phyloP scores from a whole-genome alignment of 2,329 filamentous ascomycete species.

The Penicillium sp. region DNA sequence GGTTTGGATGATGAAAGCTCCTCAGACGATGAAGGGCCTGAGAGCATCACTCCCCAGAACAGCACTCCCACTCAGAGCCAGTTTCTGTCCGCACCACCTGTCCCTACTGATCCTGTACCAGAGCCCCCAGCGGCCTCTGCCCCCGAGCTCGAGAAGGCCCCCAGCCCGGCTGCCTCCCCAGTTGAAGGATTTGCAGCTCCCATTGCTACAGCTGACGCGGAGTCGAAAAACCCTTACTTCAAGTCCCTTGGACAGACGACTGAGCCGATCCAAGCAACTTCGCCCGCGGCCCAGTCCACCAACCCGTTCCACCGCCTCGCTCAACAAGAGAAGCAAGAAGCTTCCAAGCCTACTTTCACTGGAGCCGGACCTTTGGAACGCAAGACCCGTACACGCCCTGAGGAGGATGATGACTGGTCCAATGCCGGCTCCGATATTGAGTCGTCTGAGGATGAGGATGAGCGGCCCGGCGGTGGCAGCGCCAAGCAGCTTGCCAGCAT shows the following conservation, averaged over 20 bases:
- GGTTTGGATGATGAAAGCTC: slow-evolving; percentile 71
- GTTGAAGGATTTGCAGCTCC: slow-evolving; percentile 39
- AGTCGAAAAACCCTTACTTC: slow-evolving; percentile 94
- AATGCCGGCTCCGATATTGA: slow-evolving; percentile 74
- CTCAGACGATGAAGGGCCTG: slow-evolving; percentile 75
- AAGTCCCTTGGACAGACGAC: slow-evolving; percentile 75
- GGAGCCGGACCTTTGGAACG: slow-evolving; percentile 48
- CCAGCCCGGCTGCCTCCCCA: slow-evolving; percentile 43
- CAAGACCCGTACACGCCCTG: slow-evolving; percentile 56
- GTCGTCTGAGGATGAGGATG: slow-evolving; percentile 68
- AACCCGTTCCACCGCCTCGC: slow-evolving; percentile 91
- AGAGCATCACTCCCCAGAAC: slow-evolving; percentile 64
- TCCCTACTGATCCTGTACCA: slow-evolving; percentile 27
- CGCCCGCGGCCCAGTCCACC: slow-evolving; percentile 64
- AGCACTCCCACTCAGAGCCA: slow-evolving; percentile 60
- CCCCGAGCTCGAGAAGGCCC: slow-evolving; percentile 50
- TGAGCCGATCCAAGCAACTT: slow-evolving; percentile 49
- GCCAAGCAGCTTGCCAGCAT: slow-evolving; percentile 93
- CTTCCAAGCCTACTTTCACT: slow-evolving; percentile 51
- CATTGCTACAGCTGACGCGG: slow-evolving; percentile 60
- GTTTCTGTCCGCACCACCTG: slow-evolving; percentile 45
- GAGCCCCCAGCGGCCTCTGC: slow-evolving; percentile 26
- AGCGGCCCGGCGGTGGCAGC: slow-evolving; percentile 73
- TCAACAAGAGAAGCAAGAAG: slow-evolving; percentile 57
- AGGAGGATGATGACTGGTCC: slow-evolving; percentile 75